These are phyloP conservation scores for Nitzschia sp. DNA, from an alignment of 108 stramenopile species.

Conservation along the genomic window DNA sequence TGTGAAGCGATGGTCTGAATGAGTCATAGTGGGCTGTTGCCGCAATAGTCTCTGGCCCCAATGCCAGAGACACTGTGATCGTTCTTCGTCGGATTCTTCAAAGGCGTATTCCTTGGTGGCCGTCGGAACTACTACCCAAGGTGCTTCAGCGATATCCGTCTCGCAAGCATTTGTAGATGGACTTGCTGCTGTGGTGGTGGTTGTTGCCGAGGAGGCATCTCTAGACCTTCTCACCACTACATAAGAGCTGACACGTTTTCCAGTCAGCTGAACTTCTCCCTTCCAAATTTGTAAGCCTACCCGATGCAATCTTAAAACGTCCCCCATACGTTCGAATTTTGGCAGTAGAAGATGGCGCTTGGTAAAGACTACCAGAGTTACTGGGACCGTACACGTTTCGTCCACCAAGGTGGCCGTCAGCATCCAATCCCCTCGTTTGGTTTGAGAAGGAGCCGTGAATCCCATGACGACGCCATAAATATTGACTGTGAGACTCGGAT, in stretches of 20 bases:
- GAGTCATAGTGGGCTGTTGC: conserved; percentile 52
- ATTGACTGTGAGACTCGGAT: conserved; percentile 34
- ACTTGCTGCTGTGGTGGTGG: neutral
- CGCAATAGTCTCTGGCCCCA: conserved; percentile 66
- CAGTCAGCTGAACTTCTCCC: conserved; percentile 38
- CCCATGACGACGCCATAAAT: conserved; percentile 65
- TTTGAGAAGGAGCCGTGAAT: conserved; percentile 52
- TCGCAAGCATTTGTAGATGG: neutral
- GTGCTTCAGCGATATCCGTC: neutral
- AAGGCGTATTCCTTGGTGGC: conserved; percentile 9
- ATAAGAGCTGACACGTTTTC: conserved; percentile 32
- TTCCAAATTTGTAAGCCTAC: conserved; percentile 24
- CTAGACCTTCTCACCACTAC: conserved; percentile 29
- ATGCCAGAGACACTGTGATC: conserved; percentile 54
- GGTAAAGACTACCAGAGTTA: conserved; percentile 59
- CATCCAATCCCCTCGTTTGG: conserved; percentile 68
- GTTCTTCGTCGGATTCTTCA: conserved; percentile 14
- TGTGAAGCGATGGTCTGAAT: conserved; percentile 18
- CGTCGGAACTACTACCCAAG: conserved; percentile 21
- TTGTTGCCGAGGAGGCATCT: neutral
- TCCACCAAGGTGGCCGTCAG: conserved; percentile 66
- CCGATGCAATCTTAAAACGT: conserved; percentile 57
- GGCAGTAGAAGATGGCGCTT: conserved; percentile 56
- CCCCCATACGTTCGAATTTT: conserved; percentile 60
- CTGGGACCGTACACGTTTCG: conserved; percentile 46